These are phyloP conservation scores for Pleurotus sapidus DNA, from an alignment of 768 basidiomycete genomes.

Conservation along the genomic window DNA sequence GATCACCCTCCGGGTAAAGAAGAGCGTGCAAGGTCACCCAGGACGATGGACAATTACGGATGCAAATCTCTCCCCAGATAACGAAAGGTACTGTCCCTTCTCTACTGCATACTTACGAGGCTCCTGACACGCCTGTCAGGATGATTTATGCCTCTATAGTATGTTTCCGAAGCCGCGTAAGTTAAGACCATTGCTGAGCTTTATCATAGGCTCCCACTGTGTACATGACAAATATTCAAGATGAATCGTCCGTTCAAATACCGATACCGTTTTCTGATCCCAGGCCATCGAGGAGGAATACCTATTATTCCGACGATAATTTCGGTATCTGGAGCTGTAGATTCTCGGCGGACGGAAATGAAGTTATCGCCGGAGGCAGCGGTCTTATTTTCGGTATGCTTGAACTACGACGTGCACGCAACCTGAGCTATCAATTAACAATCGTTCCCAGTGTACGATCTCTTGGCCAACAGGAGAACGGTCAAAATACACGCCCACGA, in stretches of 20 bases:
- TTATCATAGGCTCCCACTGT: constrained; percentile 60
- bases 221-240: constrained; percentile 72
- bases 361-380: constrained; percentile 90
- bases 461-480: constrained; percentile 72
- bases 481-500: constrained; percentile 85
- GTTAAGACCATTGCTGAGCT: constrained; percentile 4
- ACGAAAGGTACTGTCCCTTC: constrained; percentile 56
- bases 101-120: no score
- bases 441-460: constrained; percentile 74
- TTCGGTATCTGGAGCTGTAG: constrained; percentile 91
- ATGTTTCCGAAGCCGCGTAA: constrained; percentile 17
- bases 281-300: constrained; percentile 20
- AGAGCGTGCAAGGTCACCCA: constrained; percentile 71
- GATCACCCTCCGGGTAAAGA: constrained; percentile 43
- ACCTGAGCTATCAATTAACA: constrained; percentile 1
- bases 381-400: constrained; percentile 71
- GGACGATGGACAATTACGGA: constrained; percentile 96
- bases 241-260: constrained; percentile 56
- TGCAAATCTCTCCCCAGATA: constrained; percentile 85
- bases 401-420: not conserved
- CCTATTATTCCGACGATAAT: constrained; percentile 38
- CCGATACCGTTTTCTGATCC: constrained; percentile 60
- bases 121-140: constrained; percentile 32
- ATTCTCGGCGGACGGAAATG: constrained; percentile 95
- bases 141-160: constrained; percentile 94